phyloP scores from a whole-genome alignment of 1,284 basidiomycete species.

The Puccinia sorghi region DNA sequence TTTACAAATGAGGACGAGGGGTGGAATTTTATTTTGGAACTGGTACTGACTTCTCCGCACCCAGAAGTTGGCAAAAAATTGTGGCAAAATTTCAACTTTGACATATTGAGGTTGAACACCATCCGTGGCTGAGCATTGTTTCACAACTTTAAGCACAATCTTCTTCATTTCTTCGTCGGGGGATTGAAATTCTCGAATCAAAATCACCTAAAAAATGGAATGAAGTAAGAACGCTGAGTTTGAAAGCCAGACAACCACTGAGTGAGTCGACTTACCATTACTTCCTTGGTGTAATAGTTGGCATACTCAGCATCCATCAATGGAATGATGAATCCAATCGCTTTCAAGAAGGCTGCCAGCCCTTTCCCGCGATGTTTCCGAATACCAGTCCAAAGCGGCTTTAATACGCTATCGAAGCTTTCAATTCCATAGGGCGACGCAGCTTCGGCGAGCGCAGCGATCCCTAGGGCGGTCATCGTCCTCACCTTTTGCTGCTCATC shows the following conservation, averaged over 20 bases:
- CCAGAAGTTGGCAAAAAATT: slow-evolving; percentile 99
- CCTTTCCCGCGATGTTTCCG: slow-evolving; percentile 97
- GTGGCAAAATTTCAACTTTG: slow-evolving; percentile 95
- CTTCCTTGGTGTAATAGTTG: slow-evolving; percentile 93
- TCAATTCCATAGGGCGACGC: slow-evolving; percentile 99
- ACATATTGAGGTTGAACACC: slow-evolving; percentile 92
- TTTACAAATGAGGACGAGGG: background rate
- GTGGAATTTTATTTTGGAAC: background rate
- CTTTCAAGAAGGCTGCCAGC: slow-evolving; percentile 95
- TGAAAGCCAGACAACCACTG: no score
- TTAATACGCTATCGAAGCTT: slow-evolving; percentile 96
- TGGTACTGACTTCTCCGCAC: slow-evolving; percentile 55
- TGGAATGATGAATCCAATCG: slow-evolving; percentile 98
- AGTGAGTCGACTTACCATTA: slow-evolving; percentile 22
- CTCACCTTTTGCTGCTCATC: slow-evolving; percentile 99
- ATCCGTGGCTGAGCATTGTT: slow-evolving; percentile 97
- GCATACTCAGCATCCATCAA: slow-evolving; percentile 99
- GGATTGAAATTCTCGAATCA: slow-evolving; percentile 98
- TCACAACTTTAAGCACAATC: slow-evolving; percentile 97
- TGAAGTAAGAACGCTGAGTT: no score
- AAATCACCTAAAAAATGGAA: slow-evolving; percentile 71
- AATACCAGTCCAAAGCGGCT: slow-evolving; percentile 97
- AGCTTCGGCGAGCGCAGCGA: slow-evolving; percentile 96
- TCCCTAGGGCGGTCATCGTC: slow-evolving; percentile 94
- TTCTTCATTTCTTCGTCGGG: slow-evolving; percentile 99